These are phyloP conservation scores for Backusella tarrabulga DNA, from an alignment of 192 early-diverging fungal species.

Conservation along the genomic window DNA sequence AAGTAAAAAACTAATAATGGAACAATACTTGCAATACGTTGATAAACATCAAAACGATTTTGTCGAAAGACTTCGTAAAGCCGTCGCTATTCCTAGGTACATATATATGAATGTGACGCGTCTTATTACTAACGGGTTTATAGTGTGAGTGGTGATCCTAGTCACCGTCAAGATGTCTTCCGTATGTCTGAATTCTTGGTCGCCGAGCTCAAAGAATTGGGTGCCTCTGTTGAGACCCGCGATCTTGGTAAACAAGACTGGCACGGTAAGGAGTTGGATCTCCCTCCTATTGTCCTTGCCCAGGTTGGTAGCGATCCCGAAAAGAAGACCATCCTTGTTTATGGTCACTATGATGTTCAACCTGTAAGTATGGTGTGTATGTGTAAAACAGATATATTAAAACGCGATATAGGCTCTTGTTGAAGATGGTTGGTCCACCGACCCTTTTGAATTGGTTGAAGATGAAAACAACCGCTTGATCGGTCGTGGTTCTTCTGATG, in stretches of 20 bases:
- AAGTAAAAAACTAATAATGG: slow-evolving; percentile 34
- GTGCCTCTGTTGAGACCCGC: slow-evolving; percentile 60
- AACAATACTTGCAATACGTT: slow-evolving; percentile 72
- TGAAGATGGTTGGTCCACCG: slow-evolving; percentile 87
- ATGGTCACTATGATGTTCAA: slow-evolving; percentile 99
- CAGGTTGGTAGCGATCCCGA: slow-evolving; percentile 85
- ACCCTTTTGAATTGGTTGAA: slow-evolving; percentile 89
- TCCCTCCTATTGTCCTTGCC: slow-evolving; percentile 92
- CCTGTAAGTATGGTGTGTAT: slow-evolving; percentile 55
- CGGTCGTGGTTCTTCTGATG: slow-evolving; percentile 93
- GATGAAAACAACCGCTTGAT: slow-evolving; percentile 79
- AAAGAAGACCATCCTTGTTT: slow-evolving; percentile 97
- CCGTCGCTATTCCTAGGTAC: slow-evolving; percentile 84
- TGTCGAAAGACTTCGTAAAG: slow-evolving; percentile 83
- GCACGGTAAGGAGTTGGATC: slow-evolving; percentile 72
- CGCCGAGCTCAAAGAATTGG: slow-evolving; percentile 69
- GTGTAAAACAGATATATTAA: background rate
- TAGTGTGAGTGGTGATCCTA: slow-evolving; percentile 75
- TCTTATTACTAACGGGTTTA: background rate
- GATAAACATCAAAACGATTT: slow-evolving; percentile 78
- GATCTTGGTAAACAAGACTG: slow-evolving; percentile 84
- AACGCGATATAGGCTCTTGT: slow-evolving; percentile 50
- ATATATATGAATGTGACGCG: background rate
- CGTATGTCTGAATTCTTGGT: slow-evolving; percentile 90
- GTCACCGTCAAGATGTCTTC: slow-evolving; percentile 77